Base-by-base conservation (phyloP, 129 eudicot species). In the Tagetes patula region DNA sequence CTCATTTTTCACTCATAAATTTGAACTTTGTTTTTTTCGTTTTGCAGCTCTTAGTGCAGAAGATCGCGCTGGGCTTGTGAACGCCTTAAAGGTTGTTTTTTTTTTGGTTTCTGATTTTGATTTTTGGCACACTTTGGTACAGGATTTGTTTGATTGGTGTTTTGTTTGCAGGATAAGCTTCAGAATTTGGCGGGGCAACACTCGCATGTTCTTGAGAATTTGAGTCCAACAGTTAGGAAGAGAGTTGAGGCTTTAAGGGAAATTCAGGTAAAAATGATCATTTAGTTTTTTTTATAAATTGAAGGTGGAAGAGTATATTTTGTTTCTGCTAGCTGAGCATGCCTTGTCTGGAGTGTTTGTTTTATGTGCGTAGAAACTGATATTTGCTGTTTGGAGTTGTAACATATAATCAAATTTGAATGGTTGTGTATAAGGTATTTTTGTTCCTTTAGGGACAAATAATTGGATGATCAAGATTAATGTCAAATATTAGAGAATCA, bases 21-120 rank as follows among this genome's bases (percentile, higher is more conserved):
- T 49, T 43, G 5, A 63, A 10, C 13, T 38, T 38, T 27, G 3
- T 27, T 11, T 48, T 32, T 34, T 59, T 9, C 42, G 59, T 59
- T 1, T 56, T 73, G 74, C 45, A 89, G 93, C 90, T 81, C 82
- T 87, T 47, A 90, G 90, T 41, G 84, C 85, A 5, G 97, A 87
- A 84, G 95, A 87, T 82, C 87, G 97, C 66, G 95, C 91, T 64
- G 95, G 85, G 3, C 88, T 91, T 75, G 95, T 91, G 12, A 86
- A 91, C 82, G 91, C 89, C 53, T 85, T 91, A 10, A 91, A 91
- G 95, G 97, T 91, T 48, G 6, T 4, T 61, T 61, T 10, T 6
- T n/a, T 11, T 10, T 5, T 11, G 13, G 0, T 33, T 60, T 59
- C 3, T 43, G 8, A 1, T 67, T 43, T 67, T 55, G 20, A 12